Conservation (phyloP, 352 stramenopile genomes). For the Phytophthora pinifolia region DNA sequence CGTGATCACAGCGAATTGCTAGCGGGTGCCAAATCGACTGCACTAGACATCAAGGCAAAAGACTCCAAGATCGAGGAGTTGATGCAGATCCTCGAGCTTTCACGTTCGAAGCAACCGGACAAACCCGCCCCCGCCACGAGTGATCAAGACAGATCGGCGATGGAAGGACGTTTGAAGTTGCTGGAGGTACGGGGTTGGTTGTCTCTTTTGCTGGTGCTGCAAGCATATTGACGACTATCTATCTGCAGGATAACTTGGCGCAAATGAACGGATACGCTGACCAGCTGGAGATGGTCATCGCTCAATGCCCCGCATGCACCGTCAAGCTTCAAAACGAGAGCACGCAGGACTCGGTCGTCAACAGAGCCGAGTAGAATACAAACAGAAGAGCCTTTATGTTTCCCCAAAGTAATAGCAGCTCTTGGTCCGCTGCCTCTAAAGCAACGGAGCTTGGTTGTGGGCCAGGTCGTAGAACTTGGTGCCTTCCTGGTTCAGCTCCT, state of each 20-base stretch:
- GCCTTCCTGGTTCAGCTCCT: constrained; percentile 73
- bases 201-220: background rate
- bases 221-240: constrained; percentile 1
- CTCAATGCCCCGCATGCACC: constrained; percentile 65
- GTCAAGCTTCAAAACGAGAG: constrained; percentile 70
- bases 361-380: constrained; percentile 24
- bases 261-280: constrained; percentile 83
- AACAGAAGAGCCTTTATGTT: constrained; percentile 23
- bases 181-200: constrained; percentile 48
- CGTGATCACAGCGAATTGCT: constrained; percentile 18
- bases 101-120: constrained; percentile 12
- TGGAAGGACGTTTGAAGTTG: constrained; percentile 51
- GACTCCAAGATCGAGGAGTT: constrained; percentile 42
- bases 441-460: constrained; percentile 57
- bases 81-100: constrained; percentile 29
- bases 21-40: constrained; percentile 4
- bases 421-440: constrained; percentile 35
- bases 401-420: constrained; percentile 22
- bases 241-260: constrained; percentile 60
- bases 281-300: constrained; percentile 75
- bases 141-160: constrained; percentile 23
- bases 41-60: constrained; percentile 30
- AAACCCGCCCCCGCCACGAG: background rate
- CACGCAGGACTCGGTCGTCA: constrained; percentile 44
- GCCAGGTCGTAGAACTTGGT: constrained; percentile 79